Evolutionary conservation across 495 filamentous ascomycete genomes (phyloP), one percentile per base, ranked within the genome.

Genomic region (Staphylotrichum longicolle): DNA sequence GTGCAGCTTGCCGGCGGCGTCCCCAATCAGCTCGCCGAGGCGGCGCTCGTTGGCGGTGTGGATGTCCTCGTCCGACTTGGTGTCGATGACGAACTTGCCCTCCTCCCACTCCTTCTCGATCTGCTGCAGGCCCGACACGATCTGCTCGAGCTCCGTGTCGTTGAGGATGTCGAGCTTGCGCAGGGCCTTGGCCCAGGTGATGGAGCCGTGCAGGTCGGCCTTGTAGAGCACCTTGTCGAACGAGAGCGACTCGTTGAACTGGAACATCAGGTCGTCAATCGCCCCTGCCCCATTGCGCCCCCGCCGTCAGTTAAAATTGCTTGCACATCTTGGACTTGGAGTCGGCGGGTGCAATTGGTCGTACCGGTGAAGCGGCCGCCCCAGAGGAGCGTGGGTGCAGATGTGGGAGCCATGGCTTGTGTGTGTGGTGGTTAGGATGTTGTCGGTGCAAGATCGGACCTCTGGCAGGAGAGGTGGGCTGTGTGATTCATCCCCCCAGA

Each of bases 1-100:
- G 80, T 97, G 93, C 61, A 97, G 83, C 77, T 96, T 97, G 5
- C 93, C 93, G 3, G 87, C 91, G 39, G 91, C 87, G 3, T 89
- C 82, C 66, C 93, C 93, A 47, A 97, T 90, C 63, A 96, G 81
- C 78, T 98, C 94, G 44, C 88, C 88, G 27, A 98, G 79, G 45
- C 93, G 84, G 56, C 93, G 87, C 81, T 96, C 93, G 69, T 96
- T 96, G 58, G 93, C 92, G 0, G 93, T 96, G 76, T 96, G 93
- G 63, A 96, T 96, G 56, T 81, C 78, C 66, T 89, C 88, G 62
- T 91, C 88, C 61, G 84, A 80, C 56, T 80, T 84, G 5, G 80
- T 75, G 11, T 83, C 75, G 63, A 88, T 84, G 52, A 74, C 68
- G 76, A 91, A 91, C 3, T 58, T 81, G 50, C 75, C 78, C 12